These are phyloP conservation scores for Ascochyta koolunga DNA, from an alignment of 2,329 filamentous ascomycete species.

Conservation along the genomic window DNA sequence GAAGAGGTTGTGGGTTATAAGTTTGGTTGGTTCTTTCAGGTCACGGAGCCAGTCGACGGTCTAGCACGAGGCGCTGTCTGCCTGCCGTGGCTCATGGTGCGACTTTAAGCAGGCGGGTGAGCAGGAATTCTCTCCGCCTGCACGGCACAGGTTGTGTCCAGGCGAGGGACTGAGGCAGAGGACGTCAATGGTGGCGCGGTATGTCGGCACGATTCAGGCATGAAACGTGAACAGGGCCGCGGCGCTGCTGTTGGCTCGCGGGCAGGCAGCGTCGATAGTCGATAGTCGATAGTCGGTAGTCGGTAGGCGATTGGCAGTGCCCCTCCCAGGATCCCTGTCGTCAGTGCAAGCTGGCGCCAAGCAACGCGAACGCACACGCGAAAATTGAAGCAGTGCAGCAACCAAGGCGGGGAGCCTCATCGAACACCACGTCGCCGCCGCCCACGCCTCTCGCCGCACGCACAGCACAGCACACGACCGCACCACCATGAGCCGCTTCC, in stretches of 20 bases:
- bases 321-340: background rate
- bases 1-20: constrained; percentile 20
- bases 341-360: constrained; percentile 5
- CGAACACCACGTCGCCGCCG: constrained; percentile 16
- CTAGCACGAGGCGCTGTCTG: background rate
- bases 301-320: background rate
- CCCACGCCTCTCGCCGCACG: constrained; percentile 12
- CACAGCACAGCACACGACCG: constrained; percentile 12
- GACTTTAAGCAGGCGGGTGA: background rate
- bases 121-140: constrained; percentile 10
- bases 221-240: constrained; percentile 5
- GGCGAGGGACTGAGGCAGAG: background rate
- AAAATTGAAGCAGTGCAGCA: constrained; percentile 7
- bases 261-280: too few relatives aligned
- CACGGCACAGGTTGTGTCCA: constrained; percentile 10
- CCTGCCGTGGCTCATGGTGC: constrained; percentile 1
- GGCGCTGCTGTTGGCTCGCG: constrained; percentile 1
- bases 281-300: background rate
- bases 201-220: background rate
- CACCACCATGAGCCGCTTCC: constrained; percentile 36
- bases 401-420: constrained; percentile 23
- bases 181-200: background rate
- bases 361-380: constrained; percentile 13
- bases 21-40: background rate
- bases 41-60: too few relatives aligned